Base-by-base conservation (phyloP, 2,329 filamentous ascomycete genomes). In the Juglanconis juglandina region DNA sequence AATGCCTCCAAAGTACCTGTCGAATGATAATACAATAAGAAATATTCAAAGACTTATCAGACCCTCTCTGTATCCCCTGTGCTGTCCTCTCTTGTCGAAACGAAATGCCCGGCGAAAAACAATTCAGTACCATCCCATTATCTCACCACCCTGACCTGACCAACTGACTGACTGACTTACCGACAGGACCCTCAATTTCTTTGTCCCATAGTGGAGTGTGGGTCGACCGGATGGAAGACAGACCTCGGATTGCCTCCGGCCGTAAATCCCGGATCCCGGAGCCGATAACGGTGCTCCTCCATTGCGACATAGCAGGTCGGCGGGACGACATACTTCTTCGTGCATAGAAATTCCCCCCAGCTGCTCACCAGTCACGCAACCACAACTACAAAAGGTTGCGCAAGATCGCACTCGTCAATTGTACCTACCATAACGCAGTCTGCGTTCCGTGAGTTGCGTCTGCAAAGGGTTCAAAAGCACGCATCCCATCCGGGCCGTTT, bases 1-100 rank as follows among this genome's bases (percentile, higher is more conserved):
- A 49, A 48, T 55, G 46, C 49, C 60, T 62, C 51, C 39, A 13
- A 46, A 30, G 14, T 35, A 61, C 50, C 61, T 57, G 61, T 55
- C 54, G 51, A 58, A 58, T 55, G 54, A 63, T 63, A 61, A 63
- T 63, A 35, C 58, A 53, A 58, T 54, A 44, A 60, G 11, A 35
- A 30, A 53, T 46, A 42, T 52, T 14, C 13, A n/a, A 37, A 41
- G 4, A 3, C n/a, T 6, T 13, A 10, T 42, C 4, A 42, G 14
- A 17, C 17, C 17, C 17, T 17, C 17, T 5, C 30, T 24, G 17
- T 10, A 48, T 8, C 10, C 39, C 11, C 14, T 11, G 39, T 42
- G 10, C 39, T 42, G 11, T 42, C 39, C 10, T 11, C 37, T 8
- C 37, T 39, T 39, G 37, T 11, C 11, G 7, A 2, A 39, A 11